phyloP scores from a whole-genome alignment of 192 early-diverging fungal genomes.

The Gorgonomyces haynaldii region DNA sequence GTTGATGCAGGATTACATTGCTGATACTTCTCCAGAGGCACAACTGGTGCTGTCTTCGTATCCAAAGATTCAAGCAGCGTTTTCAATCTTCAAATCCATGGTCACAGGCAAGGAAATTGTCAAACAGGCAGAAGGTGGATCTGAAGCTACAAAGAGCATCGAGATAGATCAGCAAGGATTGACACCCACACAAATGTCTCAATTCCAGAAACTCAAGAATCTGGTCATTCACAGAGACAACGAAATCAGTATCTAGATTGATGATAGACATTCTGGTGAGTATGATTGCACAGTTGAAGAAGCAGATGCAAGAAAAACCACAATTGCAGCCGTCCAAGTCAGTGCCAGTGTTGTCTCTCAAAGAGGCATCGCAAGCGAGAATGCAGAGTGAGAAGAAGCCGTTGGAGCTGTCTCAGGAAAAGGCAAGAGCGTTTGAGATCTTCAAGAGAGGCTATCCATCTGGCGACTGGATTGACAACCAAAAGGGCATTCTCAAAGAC shows the following conservation, averaged over 20 bases:
- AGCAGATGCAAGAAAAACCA: constrained; percentile 4
- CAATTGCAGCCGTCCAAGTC: neutral
- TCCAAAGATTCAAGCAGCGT: constrained; percentile 37
- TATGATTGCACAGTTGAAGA: constrained; percentile 38
- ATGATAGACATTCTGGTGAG: constrained; percentile 36
- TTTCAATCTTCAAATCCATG: constrained; percentile 29
- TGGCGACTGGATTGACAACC: constrained; percentile 41
- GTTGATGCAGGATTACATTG: constrained; percentile 37
- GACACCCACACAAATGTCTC: neutral
- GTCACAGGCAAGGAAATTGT: neutral
- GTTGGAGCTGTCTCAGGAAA: constrained; percentile 35
- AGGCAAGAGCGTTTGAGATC: constrained; percentile 45
- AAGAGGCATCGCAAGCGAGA: neutral
- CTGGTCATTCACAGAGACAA: constrained; percentile 42
- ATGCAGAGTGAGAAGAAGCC: constrained; percentile 4
- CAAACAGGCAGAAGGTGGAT: neutral
- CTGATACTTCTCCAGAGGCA: constrained; percentile 18
- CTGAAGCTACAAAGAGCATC: neutral
- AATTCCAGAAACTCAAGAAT: constrained; percentile 18
- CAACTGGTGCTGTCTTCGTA: constrained; percentile 30
- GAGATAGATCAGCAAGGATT: constrained; percentile 5
- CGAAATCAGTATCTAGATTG: constrained; percentile 39
- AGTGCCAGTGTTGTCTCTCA: neutral
- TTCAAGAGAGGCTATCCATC: constrained; percentile 41
- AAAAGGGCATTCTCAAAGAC: constrained; percentile 38